phyloP scores from a whole-genome alignment of 306 rosid species.

The Dryas drummondii region DNA sequence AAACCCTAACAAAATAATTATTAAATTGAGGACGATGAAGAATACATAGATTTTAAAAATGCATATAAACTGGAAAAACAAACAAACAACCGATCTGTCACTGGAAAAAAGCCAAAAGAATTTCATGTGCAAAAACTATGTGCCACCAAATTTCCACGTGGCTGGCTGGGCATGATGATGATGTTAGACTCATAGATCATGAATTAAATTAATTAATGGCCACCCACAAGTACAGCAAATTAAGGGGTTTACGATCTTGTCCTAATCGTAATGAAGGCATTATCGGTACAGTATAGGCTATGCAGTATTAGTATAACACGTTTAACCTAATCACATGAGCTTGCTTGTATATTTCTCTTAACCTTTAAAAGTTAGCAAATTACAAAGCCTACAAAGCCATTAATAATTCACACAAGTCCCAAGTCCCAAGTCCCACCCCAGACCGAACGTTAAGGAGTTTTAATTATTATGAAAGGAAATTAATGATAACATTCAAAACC shows the following conservation, averaged over 20 bases:
- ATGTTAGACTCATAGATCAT: not conserved
- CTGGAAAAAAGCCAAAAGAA: not conserved
- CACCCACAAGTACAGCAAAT: too few relatives aligned
- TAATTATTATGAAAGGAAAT: too few relatives aligned
- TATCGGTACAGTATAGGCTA: too few relatives aligned
- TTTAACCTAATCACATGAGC: not conserved
- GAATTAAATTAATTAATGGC: not conserved
- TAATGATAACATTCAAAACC: too few relatives aligned
- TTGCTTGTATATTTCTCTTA: not conserved
- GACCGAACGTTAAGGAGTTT: too few relatives aligned
- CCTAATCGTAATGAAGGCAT: too few relatives aligned
- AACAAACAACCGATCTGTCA: not conserved
- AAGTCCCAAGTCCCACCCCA: too few relatives aligned
- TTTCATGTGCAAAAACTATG: not conserved
- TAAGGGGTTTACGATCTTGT: too few relatives aligned
- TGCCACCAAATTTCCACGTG: slow-evolving; percentile 1
- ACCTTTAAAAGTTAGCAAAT: too few relatives aligned
- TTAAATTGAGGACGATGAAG: not conserved
- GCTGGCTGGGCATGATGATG: not conserved
- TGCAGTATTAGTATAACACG: too few relatives aligned
- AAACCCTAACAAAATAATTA: not conserved
- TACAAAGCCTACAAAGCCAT: not conserved
- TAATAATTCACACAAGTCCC: too few relatives aligned
- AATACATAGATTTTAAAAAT: not conserved
- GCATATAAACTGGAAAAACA: not conserved